Evolutionary conservation across 2,329 filamentous ascomycete species (phyloP).

Genomic region (Chalara sp.): DNA sequence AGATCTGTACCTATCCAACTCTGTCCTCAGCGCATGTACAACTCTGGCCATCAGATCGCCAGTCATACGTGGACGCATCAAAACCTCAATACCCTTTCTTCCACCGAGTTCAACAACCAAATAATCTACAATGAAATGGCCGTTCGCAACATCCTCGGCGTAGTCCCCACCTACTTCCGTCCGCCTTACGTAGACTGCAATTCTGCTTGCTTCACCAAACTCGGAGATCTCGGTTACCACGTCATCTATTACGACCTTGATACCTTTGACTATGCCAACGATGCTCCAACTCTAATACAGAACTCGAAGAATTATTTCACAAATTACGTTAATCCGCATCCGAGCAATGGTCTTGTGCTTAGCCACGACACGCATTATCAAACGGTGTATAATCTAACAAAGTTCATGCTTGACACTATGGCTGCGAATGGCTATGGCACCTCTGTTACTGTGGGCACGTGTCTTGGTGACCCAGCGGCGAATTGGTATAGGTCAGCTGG

Average conservation of each 20-base stretch:
- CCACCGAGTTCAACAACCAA: neutral
- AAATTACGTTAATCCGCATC: neutral
- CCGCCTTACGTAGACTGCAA: neutral
- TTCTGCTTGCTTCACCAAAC: neutral
- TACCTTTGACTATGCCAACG: neutral
- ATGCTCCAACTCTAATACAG: neutral
- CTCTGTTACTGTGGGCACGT: neutral
- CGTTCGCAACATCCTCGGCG: neutral
- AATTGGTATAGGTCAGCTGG: conserved; percentile 5
- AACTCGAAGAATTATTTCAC: neutral
- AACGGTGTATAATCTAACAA: neutral
- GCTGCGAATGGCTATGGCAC: neutral
- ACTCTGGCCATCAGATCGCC: conserved; percentile 47
- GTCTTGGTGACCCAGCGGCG: neutral
- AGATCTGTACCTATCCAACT: no score
- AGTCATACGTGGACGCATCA: conserved; percentile 48
- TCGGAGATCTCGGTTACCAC: neutral
- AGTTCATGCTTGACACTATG: neutral
- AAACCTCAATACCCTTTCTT: conserved; percentile 16
- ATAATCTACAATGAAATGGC: neutral
- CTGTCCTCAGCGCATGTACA: conserved; percentile 12
- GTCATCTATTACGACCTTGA: neutral
- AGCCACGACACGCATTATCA: neutral
- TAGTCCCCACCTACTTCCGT: neutral
- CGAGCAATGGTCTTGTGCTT: neutral